Conservation (phyloP, 202 grass and related monocot genomes). For the Digitaria exilis region DNA sequence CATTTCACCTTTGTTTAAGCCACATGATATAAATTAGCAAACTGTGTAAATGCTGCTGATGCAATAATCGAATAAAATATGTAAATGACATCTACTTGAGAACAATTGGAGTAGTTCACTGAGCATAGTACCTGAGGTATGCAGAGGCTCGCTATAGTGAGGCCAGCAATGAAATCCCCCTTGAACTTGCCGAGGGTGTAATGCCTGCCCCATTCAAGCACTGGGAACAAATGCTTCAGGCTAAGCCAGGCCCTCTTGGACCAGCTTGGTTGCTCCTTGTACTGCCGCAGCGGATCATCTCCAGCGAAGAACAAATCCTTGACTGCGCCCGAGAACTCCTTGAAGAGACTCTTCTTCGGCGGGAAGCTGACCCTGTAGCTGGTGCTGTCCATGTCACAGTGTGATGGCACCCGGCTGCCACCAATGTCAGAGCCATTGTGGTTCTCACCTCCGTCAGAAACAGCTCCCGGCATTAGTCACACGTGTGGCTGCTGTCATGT, state of each 20-base stretch:
- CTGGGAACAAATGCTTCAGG: conserved; percentile 62
- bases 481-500: not conserved
- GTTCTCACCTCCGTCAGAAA: conserved; percentile 29
- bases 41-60: not conserved
- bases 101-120: not conserved
- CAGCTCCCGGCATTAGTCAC: conserved; percentile 29
- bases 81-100: not conserved
- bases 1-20: not conserved
- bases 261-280: conserved; percentile 56
- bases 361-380: conserved; percentile 58
- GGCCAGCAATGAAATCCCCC: conserved; percentile 59
- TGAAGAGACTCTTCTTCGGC: conserved; percentile 32
- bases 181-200: conserved; percentile 65
- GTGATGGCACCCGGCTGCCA: conserved; percentile 14
- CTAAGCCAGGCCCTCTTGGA: conserved; percentile 55
- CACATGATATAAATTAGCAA: not conserved
- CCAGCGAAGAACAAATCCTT: conserved; percentile 71
- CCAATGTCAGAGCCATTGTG: not conserved
- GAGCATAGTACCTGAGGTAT: conserved; percentile 64
- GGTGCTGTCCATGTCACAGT: conserved; percentile 10
- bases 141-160: conserved; percentile 87
- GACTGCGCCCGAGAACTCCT: conserved; percentile 30
- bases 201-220: conserved; percentile 67
- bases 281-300: conserved; percentile 70
- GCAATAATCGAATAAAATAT: not conserved